Conservation (phyloP, 192 early-diverging fungal species). For the Backusella tuberculispora region DNA sequence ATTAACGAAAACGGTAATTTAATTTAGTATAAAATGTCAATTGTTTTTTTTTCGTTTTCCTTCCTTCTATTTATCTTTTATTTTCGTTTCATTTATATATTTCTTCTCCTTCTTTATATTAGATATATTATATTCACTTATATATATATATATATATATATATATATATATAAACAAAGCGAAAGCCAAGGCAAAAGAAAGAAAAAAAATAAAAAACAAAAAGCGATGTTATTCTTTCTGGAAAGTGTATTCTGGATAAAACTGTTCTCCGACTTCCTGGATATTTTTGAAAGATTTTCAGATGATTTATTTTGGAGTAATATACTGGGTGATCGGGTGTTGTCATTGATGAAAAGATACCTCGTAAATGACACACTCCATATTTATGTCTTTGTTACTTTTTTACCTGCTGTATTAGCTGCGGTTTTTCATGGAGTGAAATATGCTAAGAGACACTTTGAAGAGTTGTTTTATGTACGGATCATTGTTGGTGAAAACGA, state of each 20-base stretch:
- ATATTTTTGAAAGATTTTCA: constrained; percentile 19
- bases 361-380: constrained; percentile 23
- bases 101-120: too few species aligned
- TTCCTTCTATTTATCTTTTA: neutral
- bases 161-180: neutral
- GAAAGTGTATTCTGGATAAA: constrained; percentile 1
- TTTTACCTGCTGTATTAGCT: constrained; percentile 18
- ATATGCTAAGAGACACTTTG: neutral
- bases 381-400: constrained; percentile 10
- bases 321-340: constrained; percentile 16
- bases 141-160: neutral
- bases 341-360: constrained; percentile 14
- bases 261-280: neutral
- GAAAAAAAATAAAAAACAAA: too few species aligned
- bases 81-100: neutral
- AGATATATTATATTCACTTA: neutral
- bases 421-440: neutral
- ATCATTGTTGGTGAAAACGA: constrained; percentile 22
- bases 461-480: constrained; percentile 20
- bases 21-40: neutral
- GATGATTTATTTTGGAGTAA: constrained; percentile 27
- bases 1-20: neutral
- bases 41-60: neutral
- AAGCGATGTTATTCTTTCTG: neutral
- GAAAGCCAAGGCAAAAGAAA: too few species aligned